These are phyloP conservation scores for Crataegus laevigata DNA, from an alignment of 306 rosid species.

Conservation along the genomic window DNA sequence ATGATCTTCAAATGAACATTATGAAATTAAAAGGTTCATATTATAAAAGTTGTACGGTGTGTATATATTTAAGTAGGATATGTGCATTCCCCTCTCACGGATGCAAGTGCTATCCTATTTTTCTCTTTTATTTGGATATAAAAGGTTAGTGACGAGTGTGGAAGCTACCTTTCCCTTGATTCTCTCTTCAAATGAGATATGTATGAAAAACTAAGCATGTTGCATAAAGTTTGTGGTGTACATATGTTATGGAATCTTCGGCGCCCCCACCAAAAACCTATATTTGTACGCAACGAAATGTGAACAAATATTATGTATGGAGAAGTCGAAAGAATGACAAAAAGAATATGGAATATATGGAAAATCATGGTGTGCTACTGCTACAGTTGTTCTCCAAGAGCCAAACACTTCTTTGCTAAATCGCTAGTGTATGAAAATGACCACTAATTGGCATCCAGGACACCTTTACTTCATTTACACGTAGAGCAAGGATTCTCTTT, in stretches of 20 bases:
- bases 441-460: too few relatives aligned
- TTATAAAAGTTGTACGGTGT: too few relatives aligned
- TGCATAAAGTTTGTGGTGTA: slow-evolving; percentile 19
- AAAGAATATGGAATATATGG: background rate
- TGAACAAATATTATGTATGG: background rate
- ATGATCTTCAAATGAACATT: too few relatives aligned
- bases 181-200: slow-evolving; percentile 11
- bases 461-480: background rate
- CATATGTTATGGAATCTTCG: slow-evolving; percentile 10
- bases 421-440: too few relatives aligned
- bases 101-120: background rate
- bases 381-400: slow-evolving; percentile 46
- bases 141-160: slow-evolving; percentile 18
- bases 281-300: background rate
- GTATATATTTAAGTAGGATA: too few relatives aligned
- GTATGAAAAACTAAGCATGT: background rate
- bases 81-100: background rate
- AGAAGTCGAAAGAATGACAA: background rate
- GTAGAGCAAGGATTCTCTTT: background rate
- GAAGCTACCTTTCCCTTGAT: slow-evolving; percentile 27
- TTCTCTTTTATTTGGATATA: background rate
- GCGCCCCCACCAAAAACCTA: slow-evolving; percentile 19
- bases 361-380: slow-evolving; percentile 26
- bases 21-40: too few relatives aligned
- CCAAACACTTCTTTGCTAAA: slow-evolving; percentile 24